Conservation (phyloP, 495 filamentous ascomycete species). For the Parathielavia hyrcaniae region DNA sequence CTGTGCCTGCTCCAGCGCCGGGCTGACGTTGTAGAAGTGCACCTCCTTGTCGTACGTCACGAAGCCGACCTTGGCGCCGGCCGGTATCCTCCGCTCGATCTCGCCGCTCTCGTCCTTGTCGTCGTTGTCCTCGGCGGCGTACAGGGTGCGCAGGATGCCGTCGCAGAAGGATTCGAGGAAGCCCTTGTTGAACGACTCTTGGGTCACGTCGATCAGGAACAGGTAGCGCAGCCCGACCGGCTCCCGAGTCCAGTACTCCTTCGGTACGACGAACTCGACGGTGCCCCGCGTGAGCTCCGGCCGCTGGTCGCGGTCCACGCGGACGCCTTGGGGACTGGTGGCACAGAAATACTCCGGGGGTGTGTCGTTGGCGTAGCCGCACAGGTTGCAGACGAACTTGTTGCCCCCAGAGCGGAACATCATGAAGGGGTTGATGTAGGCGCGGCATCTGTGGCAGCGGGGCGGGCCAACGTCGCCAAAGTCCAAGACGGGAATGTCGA, state of each 20-base stretch:
- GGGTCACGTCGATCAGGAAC: constrained; percentile 87
- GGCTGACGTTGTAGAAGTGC: constrained; percentile 91
- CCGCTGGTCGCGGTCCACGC: constrained; percentile 81
- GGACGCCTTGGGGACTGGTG: constrained; percentile 76
- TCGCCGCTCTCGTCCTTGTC: constrained; percentile 52
- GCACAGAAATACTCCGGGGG: constrained; percentile 88
- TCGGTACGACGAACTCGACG: constrained; percentile 92
- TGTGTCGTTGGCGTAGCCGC: constrained; percentile 94
- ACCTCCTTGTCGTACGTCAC: constrained; percentile 93
- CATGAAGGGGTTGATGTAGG: constrained; percentile 99
- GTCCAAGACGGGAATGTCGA: constrained; percentile 84
- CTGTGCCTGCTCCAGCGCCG: constrained; percentile 77
- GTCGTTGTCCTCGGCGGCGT: constrained; percentile 53
- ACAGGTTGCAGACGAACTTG: constrained; percentile 98
- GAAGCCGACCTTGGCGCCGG: constrained; percentile 84
- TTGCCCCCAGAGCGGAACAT: constrained; percentile 88
- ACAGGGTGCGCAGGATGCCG: constrained; percentile 78
- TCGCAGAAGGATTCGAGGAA: constrained; percentile 89
- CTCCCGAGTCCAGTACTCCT: constrained; percentile 97
- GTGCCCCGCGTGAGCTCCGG: constrained; percentile 88
- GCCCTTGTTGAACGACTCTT: constrained; percentile 80
- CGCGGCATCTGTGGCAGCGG: constrained; percentile 84
- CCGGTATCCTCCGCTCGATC: constrained; percentile 58
- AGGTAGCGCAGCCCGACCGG: constrained; percentile 81
- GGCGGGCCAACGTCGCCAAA: constrained; percentile 91